Evolutionary conservation across 805 yeast species (phyloP).

Genomic region (Saccharomycopsis schoenii): DNA sequence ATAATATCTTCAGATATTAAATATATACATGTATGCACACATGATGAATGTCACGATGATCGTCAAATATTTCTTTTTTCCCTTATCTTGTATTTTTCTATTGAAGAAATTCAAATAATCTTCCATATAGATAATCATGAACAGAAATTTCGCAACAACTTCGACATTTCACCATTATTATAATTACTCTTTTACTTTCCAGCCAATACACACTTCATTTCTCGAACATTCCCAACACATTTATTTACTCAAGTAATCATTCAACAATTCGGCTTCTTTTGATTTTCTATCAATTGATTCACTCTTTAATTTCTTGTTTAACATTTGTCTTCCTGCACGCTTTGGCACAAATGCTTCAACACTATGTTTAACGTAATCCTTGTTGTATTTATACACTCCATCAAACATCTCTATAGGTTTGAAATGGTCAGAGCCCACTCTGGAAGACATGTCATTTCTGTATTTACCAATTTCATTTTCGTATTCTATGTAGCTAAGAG

Average conservation of each 20-base stretch:
- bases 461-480: constrained; percentile 41
- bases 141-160: neutral
- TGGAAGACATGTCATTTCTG: constrained; percentile 38
- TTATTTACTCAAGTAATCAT: neutral
- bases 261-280: constrained; percentile 15
- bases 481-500: constrained; percentile 31
- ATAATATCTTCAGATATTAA: neutral
- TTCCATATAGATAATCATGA: too few relatives aligned
- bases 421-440: constrained; percentile 54
- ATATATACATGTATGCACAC: neutral
- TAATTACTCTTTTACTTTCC: too few relatives aligned
- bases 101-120: neutral
- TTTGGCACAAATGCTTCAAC: constrained; percentile 58
- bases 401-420: constrained; percentile 67
- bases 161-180: neutral
- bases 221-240: neutral
- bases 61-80: neutral
- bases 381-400: constrained; percentile 43
- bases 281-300: constrained; percentile 29
- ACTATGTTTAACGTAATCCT: constrained; percentile 32
- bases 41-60: neutral
- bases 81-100: neutral
- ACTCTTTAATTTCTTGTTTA: constrained; percentile 24
- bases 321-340: constrained; percentile 34
- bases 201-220: too few relatives aligned